These are phyloP conservation scores for Apiosordaria backusii DNA, from an alignment of 495 filamentous ascomycete genomes.

Conservation along the genomic window DNA sequence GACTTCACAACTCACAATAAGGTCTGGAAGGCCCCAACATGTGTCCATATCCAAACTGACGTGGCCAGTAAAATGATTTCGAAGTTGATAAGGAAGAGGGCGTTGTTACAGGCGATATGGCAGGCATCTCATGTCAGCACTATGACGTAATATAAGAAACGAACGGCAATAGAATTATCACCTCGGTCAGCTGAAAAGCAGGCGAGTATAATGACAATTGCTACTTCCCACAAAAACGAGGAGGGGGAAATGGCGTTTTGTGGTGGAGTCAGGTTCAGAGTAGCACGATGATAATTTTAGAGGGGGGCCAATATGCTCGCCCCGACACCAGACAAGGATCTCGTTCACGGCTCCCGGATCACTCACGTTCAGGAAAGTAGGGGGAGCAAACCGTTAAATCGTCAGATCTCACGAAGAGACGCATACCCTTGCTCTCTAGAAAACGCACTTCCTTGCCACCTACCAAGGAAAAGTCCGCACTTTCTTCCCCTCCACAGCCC, in stretches of 20 bases:
- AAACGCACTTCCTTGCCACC: too few species aligned
- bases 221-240: not conserved
- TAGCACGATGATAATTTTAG: too few species aligned
- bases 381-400: too few species aligned
- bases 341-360: too few species aligned
- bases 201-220: not conserved
- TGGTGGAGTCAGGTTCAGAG: not conserved
- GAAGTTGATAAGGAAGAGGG: not conserved
- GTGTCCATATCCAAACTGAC: not conserved
- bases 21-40: not conserved
- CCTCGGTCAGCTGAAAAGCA: not conserved
- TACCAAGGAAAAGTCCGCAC: too few species aligned
- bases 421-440: too few species aligned
- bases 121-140: not conserved
- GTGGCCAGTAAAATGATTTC: not conserved
- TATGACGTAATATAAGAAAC: not conserved
- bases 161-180: slow-evolving; percentile 1
- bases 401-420: too few species aligned
- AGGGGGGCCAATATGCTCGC: too few species aligned
- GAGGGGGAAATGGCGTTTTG: not conserved
- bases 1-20: not conserved
- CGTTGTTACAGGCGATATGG: not conserved
- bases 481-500: too few species aligned
- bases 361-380: too few species aligned
- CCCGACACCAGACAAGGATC: too few species aligned